Evolutionary conservation across 228 moss, liverwort and hornwort genomes (phyloP).

Genomic region (Sphagnum magellanicum): DNA sequence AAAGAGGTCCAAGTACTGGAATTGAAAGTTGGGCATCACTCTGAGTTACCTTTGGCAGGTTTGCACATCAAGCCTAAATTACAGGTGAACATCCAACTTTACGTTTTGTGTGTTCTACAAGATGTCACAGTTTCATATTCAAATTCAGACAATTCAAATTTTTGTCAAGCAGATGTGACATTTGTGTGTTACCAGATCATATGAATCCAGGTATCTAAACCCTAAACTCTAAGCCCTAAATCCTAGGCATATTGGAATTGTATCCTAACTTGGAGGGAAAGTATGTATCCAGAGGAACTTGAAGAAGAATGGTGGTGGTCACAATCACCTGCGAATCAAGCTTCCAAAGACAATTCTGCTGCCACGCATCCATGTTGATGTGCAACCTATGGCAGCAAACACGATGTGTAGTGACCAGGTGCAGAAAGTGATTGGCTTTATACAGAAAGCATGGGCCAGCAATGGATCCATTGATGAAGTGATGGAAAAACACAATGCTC

Average conservation of each 20-base stretch:
- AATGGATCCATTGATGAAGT: constrained; percentile 40
- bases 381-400: constrained; percentile 10
- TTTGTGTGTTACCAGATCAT: background rate
- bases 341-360: constrained; percentile 17
- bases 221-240: too few relatives aligned
- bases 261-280: background rate
- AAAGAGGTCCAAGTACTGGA: constrained; percentile 11
- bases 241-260: too few relatives aligned
- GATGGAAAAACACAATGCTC: constrained; percentile 30
- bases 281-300: constrained; percentile 22
- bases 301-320: constrained; percentile 17
- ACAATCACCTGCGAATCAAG: constrained; percentile 19
- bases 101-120: background rate
- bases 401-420: constrained; percentile 42
- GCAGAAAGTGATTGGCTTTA: constrained; percentile 37
- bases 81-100: constrained; percentile 18
- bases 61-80: constrained; percentile 34
- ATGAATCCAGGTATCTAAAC: too few relatives aligned
- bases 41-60: constrained; percentile 20
- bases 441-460: constrained; percentile 39
- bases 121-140: background rate
- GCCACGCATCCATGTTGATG: constrained; percentile 6
- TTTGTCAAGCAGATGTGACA: background rate
- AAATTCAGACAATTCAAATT: background rate
- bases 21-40: constrained; percentile 8